Base-by-base conservation (phyloP, 2,329 filamentous ascomycete genomes). In the Epichloe coenophiala region DNA sequence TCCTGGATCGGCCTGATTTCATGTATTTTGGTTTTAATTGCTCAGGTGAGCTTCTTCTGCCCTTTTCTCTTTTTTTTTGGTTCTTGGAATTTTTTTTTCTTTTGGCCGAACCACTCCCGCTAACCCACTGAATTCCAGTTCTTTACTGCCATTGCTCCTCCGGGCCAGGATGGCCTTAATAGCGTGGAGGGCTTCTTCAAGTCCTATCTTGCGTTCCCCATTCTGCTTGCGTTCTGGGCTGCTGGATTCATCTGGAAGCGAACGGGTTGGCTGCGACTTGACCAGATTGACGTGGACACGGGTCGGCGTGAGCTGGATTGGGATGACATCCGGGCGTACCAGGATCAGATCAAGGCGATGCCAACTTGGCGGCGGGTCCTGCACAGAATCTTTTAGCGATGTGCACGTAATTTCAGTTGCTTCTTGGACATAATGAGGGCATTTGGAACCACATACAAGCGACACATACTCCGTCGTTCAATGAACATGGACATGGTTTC, bases 221-320 rank as follows among this genome's bases (percentile, higher is more conserved):
- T 79, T 45, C 72, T 79, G 40, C 55, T 78, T 5, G 48, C 67
- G 53, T 81, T 81, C 63, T 81, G 76, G 73, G 45, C 69, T 43
- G 60, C 62, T 44, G 78, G 81, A 6, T 84, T 75, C 61, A 13
- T 78, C 54, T 86, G 81, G 82, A 86, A 86, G 72, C 70, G 77
- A 41, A 64, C 70, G 23, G 74, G 75, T 17, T 85, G 78, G 77
- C 69, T 82, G 49, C 72, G 63, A 23, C 63, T 77, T 2, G 65
- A 71, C n/a, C n/a, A n/a, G n/a, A n/a, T n/a, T n/a, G n/a, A n/a
- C n/a, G n/a, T n/a, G n/a, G n/a, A n/a, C n/a, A 75, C 73, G 31
- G 82, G 81, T 54, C 75, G 81, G 39, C 74, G 81, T 52, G 74
- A 79, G 64, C 72, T 83, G 47, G 74, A 56, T 36, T 56, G 55